Conservation (phyloP, 78 protist species). For the Andalucia godoyi region DNA sequence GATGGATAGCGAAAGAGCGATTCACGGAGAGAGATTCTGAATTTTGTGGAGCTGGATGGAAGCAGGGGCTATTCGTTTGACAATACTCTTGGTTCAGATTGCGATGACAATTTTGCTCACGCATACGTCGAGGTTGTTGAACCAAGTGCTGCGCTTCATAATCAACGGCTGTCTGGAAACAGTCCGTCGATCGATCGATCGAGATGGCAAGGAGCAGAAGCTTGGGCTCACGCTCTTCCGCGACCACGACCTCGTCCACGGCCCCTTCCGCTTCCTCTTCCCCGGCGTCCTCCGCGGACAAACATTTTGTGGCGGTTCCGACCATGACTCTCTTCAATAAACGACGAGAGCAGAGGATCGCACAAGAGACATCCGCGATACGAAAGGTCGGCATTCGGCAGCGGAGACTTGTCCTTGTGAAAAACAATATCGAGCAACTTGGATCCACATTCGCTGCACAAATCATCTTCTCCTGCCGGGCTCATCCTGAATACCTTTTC, state of each 20-base stretch:
- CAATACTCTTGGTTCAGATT: no score
- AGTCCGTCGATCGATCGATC: no score
- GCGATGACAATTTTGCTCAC: no score
- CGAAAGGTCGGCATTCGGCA: not conserved
- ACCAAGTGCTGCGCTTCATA: no score
- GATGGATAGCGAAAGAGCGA: no score
- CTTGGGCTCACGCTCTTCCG: not conserved
- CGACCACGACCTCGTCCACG: not conserved
- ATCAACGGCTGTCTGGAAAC: no score
- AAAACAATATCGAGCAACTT: not conserved
- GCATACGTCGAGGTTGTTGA: no score
- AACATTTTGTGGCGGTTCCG: not conserved
- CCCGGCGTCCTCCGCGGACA: not conserved
- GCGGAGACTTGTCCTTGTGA: slow-evolving; percentile 3
- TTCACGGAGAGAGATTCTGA: no score
- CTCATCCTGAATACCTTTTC: no score
- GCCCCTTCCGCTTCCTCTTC: not conserved
- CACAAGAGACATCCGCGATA: slow-evolving; percentile 5
- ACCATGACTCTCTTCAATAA: not conserved
- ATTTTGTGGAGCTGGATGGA: no score
- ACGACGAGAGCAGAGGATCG: not conserved
- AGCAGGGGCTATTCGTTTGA: no score
- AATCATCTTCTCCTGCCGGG: not conserved
- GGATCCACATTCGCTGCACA: slow-evolving; percentile 11
- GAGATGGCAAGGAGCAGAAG: no score